Evolutionary conservation across 192 early-diverging fungal species (phyloP).

Genomic region (Thamnidium elegans): DNA sequence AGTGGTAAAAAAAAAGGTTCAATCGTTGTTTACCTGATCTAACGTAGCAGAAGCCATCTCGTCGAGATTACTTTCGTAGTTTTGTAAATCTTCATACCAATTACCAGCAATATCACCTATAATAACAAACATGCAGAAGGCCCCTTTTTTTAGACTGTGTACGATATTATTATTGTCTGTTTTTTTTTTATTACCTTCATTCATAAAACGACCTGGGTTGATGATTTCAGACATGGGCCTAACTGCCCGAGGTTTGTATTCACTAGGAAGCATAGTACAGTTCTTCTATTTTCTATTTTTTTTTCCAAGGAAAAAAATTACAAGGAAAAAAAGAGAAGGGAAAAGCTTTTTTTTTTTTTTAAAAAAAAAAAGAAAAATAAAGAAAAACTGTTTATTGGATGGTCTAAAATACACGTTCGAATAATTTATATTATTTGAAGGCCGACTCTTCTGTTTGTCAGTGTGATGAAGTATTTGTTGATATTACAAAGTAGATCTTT

Average conservation of each 20-base stretch:
- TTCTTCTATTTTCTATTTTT: neutral
- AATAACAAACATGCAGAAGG: neutral
- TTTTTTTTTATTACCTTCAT: conserved; percentile 11
- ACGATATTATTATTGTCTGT: too few species aligned
- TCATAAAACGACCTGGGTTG: conserved; percentile 18
- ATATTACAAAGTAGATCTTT: too few species aligned
- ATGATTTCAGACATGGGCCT: conserved; percentile 26
- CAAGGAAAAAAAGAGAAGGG: too few species aligned
- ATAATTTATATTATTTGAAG: too few species aligned
- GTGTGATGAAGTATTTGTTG: too few species aligned
- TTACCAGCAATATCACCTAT: conserved; percentile 71
- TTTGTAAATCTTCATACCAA: conserved; percentile 90
- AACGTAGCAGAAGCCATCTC: conserved; percentile 82
- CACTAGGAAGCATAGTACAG: conserved; percentile 13
- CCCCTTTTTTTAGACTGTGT: too few species aligned
- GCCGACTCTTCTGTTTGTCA: too few species aligned
- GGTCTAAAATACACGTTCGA: too few species aligned
- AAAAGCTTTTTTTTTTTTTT: too few species aligned
- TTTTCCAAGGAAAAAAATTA: neutral
- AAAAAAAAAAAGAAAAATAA: too few species aligned
- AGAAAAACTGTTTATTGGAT: too few species aligned
- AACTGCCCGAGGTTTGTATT: conserved; percentile 19
- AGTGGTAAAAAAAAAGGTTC: neutral
- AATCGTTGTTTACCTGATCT: conserved; percentile 47
- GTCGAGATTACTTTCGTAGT: conserved; percentile 92